Evolutionary conservation across 148 eudicot genomes (phyloP), one percentile per base, ranked within the genome.

Genomic region (Spergularia marina): DNA sequence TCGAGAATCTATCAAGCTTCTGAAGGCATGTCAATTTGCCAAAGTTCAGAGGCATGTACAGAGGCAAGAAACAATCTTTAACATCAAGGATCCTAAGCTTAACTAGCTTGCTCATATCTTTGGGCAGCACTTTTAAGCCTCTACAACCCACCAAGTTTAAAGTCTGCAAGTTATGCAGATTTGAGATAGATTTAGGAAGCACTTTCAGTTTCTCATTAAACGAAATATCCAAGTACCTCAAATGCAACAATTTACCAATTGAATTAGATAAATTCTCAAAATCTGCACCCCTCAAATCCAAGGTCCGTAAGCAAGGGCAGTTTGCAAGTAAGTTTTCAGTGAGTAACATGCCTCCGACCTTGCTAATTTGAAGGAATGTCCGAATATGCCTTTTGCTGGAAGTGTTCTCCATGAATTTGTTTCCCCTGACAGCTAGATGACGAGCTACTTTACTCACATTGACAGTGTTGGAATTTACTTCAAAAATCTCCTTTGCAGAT

Each of bases 151-250:
- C 30, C 16, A 80, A 71, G 53, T 51, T 12, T 47, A 80, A 53
- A 1, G 79, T 61, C 47, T 80, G 79, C 34, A 80, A 44, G 49
- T 80, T 80, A 69, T 53, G 54, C 23, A 80, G 66, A 6, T 80
- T 80, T 72, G 64, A 39, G 7, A 63, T 75, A 8, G 79, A 75
- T 49, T 65, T 72, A 0, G 79, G 79, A 51, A 80, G 76, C 16
- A 4, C 12, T 20, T 55, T 71, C 7, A 80, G 21, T 17, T 57
- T 52, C 15, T 4, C 0, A 39, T 76, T 80, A 47, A 10, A 54
- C 9, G 65, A 44, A 9, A 80, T 69, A 8, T 63, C 56, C 23
- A 80, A 40, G 53, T 71, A 65, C 58, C 83, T 65, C 44, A 80
- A 41, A 73, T 76, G 83, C 44, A 68, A 57, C 69, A 80, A 36